A percentile compares a stretch with the other conserved stretches of the same genome.
Conservation (phyloP, 2,329 filamentous ascomycete species). For the Plenodomus biglobosus region DNA sequence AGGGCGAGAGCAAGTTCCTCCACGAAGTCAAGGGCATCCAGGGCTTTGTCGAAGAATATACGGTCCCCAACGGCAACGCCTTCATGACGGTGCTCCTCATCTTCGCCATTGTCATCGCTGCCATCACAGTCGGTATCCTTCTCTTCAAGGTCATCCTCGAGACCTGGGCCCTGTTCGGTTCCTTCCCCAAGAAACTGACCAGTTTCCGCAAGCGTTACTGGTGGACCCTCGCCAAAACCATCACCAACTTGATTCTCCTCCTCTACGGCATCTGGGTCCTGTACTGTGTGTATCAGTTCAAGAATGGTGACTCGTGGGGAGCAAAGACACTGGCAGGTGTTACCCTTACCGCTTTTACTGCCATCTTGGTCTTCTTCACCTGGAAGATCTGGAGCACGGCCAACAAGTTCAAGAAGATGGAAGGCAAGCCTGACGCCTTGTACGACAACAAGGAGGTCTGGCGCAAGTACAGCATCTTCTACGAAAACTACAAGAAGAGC, state of each 20-base stretch:
- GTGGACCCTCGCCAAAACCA: constrained; percentile 84
- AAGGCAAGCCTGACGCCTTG: constrained; percentile 72
- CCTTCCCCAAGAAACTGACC: constrained; percentile 74
- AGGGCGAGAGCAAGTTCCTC: constrained; percentile 50
- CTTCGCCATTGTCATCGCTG: constrained; percentile 82
- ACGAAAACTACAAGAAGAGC: constrained; percentile 89
- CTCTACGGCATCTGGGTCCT: constrained; percentile 94
- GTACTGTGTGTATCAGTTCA: constrained; percentile 96
- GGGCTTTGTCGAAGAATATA: constrained; percentile 78
- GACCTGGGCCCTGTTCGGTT: constrained; percentile 85
- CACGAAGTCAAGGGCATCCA: constrained; percentile 73
- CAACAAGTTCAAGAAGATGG: constrained; percentile 68
- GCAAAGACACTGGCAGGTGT: constrained; percentile 81
- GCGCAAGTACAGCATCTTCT: constrained; percentile 96
- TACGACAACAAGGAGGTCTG: constrained; percentile 90
- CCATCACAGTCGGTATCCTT: constrained; percentile 81
- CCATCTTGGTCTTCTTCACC: constrained; percentile 76
- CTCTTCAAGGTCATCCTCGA: constrained; percentile 91
- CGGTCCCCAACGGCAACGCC: constrained; percentile 83
- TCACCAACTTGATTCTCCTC: constrained; percentile 86
- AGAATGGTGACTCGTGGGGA: constrained; percentile 89
- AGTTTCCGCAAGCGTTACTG: constrained; percentile 96
- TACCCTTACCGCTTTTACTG: constrained; percentile 79
- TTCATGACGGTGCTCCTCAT: constrained; percentile 95
- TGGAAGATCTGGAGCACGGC: constrained; percentile 81